A percentile compares a stretch with the other conserved stretches of the same genome.
Evolutionary conservation across 768 basidiomycete genomes (phyloP).

Genomic region (Auriscalpium orientale): DNA sequence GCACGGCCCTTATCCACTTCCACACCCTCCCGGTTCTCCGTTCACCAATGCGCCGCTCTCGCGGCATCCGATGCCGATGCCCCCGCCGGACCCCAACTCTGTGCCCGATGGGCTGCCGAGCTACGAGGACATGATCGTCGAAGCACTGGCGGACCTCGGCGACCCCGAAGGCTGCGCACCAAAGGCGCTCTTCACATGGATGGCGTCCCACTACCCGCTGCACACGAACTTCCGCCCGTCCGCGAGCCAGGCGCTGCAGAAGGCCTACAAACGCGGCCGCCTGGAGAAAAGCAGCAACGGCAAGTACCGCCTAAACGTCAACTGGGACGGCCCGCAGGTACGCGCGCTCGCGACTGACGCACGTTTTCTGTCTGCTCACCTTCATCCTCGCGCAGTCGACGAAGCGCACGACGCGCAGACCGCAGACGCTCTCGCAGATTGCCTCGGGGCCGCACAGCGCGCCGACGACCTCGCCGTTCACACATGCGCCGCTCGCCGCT

Average conservation of each 20-base stretch:
- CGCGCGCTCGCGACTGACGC: slow-evolving; percentile 21
- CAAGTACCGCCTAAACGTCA: slow-evolving; percentile 67
- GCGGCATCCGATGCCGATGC: slow-evolving; percentile 8
- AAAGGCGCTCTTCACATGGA: slow-evolving; percentile 80
- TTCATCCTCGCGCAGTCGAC: slow-evolving; percentile 47
- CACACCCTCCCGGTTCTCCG: slow-evolving; percentile 16
- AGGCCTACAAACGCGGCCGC: slow-evolving; percentile 75
- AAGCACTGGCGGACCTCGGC: slow-evolving; percentile 57
- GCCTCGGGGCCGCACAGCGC: slow-evolving; percentile 18
- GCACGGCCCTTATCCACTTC: slow-evolving; percentile 20
- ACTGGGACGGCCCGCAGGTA: slow-evolving; percentile 79
- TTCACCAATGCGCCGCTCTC: slow-evolving; percentile 13
- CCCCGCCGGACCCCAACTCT: slow-evolving; percentile 20
- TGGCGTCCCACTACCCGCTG: slow-evolving; percentile 73
- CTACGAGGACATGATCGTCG: slow-evolving; percentile 89
- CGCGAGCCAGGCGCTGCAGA: slow-evolving; percentile 83
- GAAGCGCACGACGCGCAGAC: slow-evolving; percentile 70
- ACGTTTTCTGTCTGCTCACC: not conserved
- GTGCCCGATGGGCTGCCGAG: slow-evolving; percentile 59
- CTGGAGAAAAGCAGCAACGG: slow-evolving; percentile 69
- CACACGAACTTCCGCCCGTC: slow-evolving; percentile 87
- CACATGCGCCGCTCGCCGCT: slow-evolving; percentile 39
- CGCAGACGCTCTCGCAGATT: slow-evolving; percentile 45
- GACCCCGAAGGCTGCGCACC: slow-evolving; percentile 76
- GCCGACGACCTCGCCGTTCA: slow-evolving; percentile 45